A percentile compares a stretch with the other conserved stretches of the same genome.
These are phyloP conservation scores for Malassezia restricta DNA, from an alignment of 1,284 basidiomycete species.

Conservation along the genomic window DNA sequence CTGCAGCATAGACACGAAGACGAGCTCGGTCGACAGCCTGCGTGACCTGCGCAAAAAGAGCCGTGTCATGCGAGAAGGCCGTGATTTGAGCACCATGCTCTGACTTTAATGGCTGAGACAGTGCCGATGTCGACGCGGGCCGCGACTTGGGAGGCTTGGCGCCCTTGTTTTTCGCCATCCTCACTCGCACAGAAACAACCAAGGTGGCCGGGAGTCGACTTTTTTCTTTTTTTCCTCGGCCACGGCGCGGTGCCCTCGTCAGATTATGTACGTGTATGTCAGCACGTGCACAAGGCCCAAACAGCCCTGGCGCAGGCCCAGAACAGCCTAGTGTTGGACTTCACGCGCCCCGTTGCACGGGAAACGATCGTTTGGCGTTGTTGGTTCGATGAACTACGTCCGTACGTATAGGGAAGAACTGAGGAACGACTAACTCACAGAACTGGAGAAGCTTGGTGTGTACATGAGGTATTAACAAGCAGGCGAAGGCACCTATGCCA, in stretches of 20 bases:
- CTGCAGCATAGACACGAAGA: slow-evolving; percentile 56
- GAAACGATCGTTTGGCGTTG: background rate
- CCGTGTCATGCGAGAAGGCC: slow-evolving; percentile 56
- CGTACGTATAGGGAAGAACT: slow-evolving; percentile 14
- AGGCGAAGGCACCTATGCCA: slow-evolving; percentile 45
- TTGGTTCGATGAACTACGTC: slow-evolving; percentile 36
- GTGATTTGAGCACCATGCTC: slow-evolving; percentile 50
- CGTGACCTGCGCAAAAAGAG: slow-evolving; percentile 57
- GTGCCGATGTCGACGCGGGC: slow-evolving; percentile 50
- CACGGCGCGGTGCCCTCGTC: too few relatives aligned
- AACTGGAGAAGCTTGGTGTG: slow-evolving; percentile 42
- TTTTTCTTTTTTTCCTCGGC: too few relatives aligned
- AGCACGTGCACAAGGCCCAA: slow-evolving; percentile 4
- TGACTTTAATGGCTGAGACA: slow-evolving; percentile 54
- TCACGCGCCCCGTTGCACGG: too few relatives aligned
- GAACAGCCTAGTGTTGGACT: too few relatives aligned
- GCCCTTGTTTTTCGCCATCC: slow-evolving; percentile 31
- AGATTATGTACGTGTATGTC: background rate
- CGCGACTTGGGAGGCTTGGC: slow-evolving; percentile 32
- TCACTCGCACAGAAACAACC: background rate
- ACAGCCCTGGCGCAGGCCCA: too few relatives aligned
- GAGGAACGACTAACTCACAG: slow-evolving; percentile 9
- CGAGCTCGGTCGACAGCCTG: slow-evolving; percentile 63
- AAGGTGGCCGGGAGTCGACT: background rate
- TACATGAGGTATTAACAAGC: background rate